A percentile compares a stretch with the other conserved stretches of the same genome.
These are phyloP conservation scores for Elongisporangium prolatum DNA, from an alignment of 352 stramenopile genomes.

Conservation along the genomic window DNA sequence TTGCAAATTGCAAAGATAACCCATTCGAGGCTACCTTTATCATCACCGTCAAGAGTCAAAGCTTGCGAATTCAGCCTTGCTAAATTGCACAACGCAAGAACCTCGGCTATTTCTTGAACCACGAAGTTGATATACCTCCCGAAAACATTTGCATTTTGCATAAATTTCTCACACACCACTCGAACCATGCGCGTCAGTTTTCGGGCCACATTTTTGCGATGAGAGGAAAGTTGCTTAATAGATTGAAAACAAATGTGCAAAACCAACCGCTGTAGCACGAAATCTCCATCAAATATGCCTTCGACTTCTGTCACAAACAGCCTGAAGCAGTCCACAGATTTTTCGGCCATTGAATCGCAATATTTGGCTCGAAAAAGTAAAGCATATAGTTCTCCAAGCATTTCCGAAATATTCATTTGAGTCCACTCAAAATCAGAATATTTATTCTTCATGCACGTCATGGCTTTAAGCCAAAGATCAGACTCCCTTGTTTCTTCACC, in stretches of 20 bases:
- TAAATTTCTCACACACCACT: constrained; percentile 56
- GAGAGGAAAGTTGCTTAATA: constrained; percentile 36
- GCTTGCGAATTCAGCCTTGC: neutral
- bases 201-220: constrained; percentile 21
- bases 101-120: constrained; percentile 69
- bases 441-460: constrained; percentile 61
- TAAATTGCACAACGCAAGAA: constrained; percentile 21
- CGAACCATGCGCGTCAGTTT: constrained; percentile 53
- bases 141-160: constrained; percentile 59
- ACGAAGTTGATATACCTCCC: constrained; percentile 79
- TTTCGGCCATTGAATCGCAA: constrained; percentile 39
- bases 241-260: constrained; percentile 70
- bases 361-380: constrained; percentile 36
- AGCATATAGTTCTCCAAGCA: constrained; percentile 58
- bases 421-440: constrained; percentile 63
- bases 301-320: constrained; percentile 52
- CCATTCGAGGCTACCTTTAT: constrained; percentile 69
- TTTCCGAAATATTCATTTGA: constrained; percentile 51
- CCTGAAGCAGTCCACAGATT: constrained; percentile 59
- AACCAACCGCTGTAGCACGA: constrained; percentile 60
- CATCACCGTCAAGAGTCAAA: constrained; percentile 36
- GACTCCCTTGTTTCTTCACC: constrained; percentile 19
- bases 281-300: constrained; percentile 22
- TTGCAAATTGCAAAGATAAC: constrained; percentile 77
- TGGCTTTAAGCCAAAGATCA: constrained; percentile 37